phyloP scores from a whole-genome alignment of 2,329 filamentous ascomycete genomes.

The Saccharata proteae region DNA sequence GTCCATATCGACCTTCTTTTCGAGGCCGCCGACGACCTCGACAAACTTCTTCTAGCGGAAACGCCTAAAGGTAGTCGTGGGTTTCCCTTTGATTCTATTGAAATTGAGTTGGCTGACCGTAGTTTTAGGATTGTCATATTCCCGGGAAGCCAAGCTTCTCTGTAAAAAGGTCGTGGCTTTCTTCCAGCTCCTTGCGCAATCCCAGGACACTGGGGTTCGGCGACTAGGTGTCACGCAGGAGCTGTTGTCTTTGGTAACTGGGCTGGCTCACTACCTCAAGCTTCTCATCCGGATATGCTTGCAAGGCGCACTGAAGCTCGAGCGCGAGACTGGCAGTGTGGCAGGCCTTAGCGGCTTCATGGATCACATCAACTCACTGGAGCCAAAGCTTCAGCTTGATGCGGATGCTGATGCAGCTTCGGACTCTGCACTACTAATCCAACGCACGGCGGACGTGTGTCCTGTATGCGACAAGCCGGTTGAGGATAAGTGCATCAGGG shows the following conservation, averaged over 20 bases:
- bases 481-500: constrained; percentile 80
- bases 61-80: constrained; percentile 58
- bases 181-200: constrained; percentile 88
- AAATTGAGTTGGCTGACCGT: constrained; percentile 12
- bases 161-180: constrained; percentile 99
- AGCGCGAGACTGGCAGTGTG: constrained; percentile 64
- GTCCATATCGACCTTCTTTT: constrained; percentile 92
- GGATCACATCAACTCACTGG: constrained; percentile 72
- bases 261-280: constrained; percentile 93
- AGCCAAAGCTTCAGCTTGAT: constrained; percentile 33
- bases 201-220: constrained; percentile 77
- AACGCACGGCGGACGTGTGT: constrained; percentile 59
- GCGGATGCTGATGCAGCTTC: constrained; percentile 26
- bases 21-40: constrained; percentile 72
- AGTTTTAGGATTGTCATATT: constrained; percentile 68
- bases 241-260: constrained; percentile 91
- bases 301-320: constrained; percentile 81
- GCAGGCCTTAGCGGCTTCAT: constrained; percentile 75
- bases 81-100: constrained; percentile 9
- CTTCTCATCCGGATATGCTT: constrained; percentile 93
- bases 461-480: constrained; percentile 71
- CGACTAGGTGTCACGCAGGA: constrained; percentile 96
- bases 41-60: constrained; percentile 54
- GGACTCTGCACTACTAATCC: constrained; percentile 31
- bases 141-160: constrained; percentile 92